Base-by-base conservation (phyloP, 345 rosid genomes). In the Sisymbrium altissimum region DNA sequence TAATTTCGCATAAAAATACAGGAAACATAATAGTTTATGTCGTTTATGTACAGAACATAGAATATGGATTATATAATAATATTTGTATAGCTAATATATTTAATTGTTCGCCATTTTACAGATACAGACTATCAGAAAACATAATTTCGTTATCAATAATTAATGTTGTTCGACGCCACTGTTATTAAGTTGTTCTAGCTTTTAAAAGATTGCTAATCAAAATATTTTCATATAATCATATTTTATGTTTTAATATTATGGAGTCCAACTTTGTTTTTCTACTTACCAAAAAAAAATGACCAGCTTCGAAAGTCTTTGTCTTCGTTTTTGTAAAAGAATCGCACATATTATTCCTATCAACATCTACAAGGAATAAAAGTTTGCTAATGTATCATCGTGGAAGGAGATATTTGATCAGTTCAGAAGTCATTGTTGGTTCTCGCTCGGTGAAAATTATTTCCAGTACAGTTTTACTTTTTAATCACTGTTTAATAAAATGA, bases 351-450 rank as follows among this genome's bases (percentile, higher is more conserved):
- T 61, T 68, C 73, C 21, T 23, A 75, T 61, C 70, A 75, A 68
- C 67, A 75, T 68, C 74, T 75, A 39, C 33, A 68, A 52, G 38
- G 69, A 75, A 68, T 32, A 50, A 53, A 75, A 50, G 46, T 29
- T 50, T 40, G 44, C 15, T 17, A 57, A 13, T 17, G 36, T 57
- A 17, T 45, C 60, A 15, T 73, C 44, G 39, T 12, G 43, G 38
- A 64, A 64, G 12, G 23, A 27, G 49, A 67, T 36, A 43, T 68
- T 50, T n/a, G n/a, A n/a, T 55, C 29, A 29, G 38, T 29, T 54
- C 5, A 19, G 6, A 64, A 56, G 15, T 15, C 23, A 56, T 15
- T 32, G 19, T 29, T 21, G 55, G 23, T 49, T 49, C 19, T 67
- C 54, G 18, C 54, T 12, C 39, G 14, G 18, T 12, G 23, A 29